Base-by-base conservation (phyloP, 2,329 filamentous ascomycete species). In the Leptographium galeiforme region DNA sequence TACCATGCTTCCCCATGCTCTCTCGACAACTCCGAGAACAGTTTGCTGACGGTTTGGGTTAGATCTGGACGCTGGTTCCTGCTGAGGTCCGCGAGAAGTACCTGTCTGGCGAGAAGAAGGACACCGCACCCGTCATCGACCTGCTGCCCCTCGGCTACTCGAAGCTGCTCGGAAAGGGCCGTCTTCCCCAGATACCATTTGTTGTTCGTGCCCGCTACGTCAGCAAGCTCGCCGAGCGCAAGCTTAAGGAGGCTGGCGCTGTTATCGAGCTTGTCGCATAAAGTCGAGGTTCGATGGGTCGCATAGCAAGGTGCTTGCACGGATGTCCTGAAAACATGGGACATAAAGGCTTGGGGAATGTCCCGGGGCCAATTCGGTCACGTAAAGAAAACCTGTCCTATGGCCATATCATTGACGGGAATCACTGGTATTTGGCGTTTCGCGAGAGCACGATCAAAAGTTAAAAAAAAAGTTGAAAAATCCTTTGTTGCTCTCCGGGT, bases 111-210 rank as follows among this genome's bases (percentile, higher is more conserved):
- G 70, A 72, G 63, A 88, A 89, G 76, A 84, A 82, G 72, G 89
- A 95, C 74, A 95, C 87, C 71, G 89, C 91, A 61, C 93, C 93
- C 70, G 93, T 98, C 69, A 84, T 98, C 78, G 91, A 98, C 78
- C 88, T 98, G 72, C 85, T 97, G 61, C 81, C 89, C 66, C 85
- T 95, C 73, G 93, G 94, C 66, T 98, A 97, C 84, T 87, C 89
- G 70, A 98, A 98, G 81, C 84, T 98, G 63, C 87, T 98, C 70
- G 94, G 93, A 72, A 98, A 98, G 84, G 93, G 93, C 74, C 85
- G 91, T 69, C 79, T 97, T 67, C 91, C 93, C 68, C 79, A 91
- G 69, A 82, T 97, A 67, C 93, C 93, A 63, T 74, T 98, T 67
- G 88, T 98, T 67, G 90, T 98, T 63, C 88, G 88, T 70, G 91